phyloP scores from a whole-genome alignment of 305 asterid species.

The Solanum hybrid region DNA sequence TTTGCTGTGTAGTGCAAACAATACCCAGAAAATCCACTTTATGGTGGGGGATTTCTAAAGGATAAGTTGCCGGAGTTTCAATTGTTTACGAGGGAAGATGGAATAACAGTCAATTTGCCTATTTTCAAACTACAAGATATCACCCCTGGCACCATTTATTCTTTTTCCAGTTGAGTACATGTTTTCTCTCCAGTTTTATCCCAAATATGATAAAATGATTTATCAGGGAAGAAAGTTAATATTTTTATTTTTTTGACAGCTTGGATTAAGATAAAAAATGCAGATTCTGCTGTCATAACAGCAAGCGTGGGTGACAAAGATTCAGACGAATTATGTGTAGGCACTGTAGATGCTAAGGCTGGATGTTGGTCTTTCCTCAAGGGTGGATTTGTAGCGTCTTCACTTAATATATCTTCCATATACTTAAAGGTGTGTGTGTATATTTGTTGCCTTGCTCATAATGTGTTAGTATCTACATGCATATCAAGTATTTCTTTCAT shows the following conservation, averaged over 20 bases:
- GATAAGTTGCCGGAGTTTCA: slow-evolving; percentile 9
- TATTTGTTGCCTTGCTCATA: background rate
- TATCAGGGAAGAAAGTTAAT: background rate
- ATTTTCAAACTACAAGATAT: slow-evolving; percentile 32
- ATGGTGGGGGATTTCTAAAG: slow-evolving; percentile 59
- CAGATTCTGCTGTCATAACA: slow-evolving; percentile 27
- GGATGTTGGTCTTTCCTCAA: slow-evolving; percentile 36
- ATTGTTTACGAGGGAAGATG: slow-evolving; percentile 1
- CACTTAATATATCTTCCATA: slow-evolving; percentile 14
- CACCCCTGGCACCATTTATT: slow-evolving; percentile 29
- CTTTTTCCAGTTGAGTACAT: slow-evolving; percentile 58
- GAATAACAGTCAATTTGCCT: slow-evolving; percentile 10
- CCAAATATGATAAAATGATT: background rate
- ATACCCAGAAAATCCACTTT: slow-evolving; percentile 26
- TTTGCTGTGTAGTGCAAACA: background rate
- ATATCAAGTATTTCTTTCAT: background rate
- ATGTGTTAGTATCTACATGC: background rate
- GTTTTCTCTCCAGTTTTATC: background rate
- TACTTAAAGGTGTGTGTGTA: slow-evolving; percentile 20
- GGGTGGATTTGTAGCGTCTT: slow-evolving; percentile 26
- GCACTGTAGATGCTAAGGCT: slow-evolving; percentile 24
- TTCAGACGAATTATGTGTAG: slow-evolving; percentile 34
- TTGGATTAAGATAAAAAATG: slow-evolving; percentile 47
- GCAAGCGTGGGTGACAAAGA: slow-evolving; percentile 39
- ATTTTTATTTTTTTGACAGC: slow-evolving; percentile 19